Evolutionary conservation across 225 moss, liverwort and hornwort genomes (phyloP).

Genomic region (Bryum argenteum): DNA sequence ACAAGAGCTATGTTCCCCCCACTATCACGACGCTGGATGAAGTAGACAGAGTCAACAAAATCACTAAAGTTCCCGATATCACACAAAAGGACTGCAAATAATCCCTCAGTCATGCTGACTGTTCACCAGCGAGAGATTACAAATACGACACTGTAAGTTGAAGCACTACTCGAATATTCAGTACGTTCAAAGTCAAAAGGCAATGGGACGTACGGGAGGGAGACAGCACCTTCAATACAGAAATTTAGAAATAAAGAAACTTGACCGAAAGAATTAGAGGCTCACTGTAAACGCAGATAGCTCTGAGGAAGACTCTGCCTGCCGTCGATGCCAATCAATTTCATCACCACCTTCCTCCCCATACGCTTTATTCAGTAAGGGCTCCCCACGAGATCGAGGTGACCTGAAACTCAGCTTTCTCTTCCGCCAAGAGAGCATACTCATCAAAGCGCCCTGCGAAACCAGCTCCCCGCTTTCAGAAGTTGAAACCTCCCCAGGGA

Average conservation of each 20-base stretch:
- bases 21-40: constrained; percentile 48
- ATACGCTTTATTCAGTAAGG: constrained; percentile 90
- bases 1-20: constrained; percentile 44
- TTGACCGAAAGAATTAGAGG: constrained; percentile 12
- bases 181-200: not conserved
- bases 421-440: constrained; percentile 85
- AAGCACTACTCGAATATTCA: not conserved
- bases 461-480: constrained; percentile 58
- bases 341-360: constrained; percentile 99
- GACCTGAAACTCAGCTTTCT: constrained; percentile 90
- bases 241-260: not conserved
- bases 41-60: constrained; percentile 23
- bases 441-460: constrained; percentile 67
- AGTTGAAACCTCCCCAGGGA: constrained; percentile 53
- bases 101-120: not conserved
- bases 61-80: not conserved
- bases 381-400: constrained; percentile 89
- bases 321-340: constrained; percentile 98
- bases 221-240: not conserved
- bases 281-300: constrained; percentile 59
- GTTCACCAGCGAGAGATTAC: not conserved
- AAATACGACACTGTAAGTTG: too few relatives aligned
- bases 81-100: constrained; percentile 11
- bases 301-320: constrained; percentile 68
- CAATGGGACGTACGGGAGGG: not conserved